Evolutionary conservation across 2,329 filamentous ascomycete genomes (phyloP).

Genomic region (Fusarium sp.): DNA sequence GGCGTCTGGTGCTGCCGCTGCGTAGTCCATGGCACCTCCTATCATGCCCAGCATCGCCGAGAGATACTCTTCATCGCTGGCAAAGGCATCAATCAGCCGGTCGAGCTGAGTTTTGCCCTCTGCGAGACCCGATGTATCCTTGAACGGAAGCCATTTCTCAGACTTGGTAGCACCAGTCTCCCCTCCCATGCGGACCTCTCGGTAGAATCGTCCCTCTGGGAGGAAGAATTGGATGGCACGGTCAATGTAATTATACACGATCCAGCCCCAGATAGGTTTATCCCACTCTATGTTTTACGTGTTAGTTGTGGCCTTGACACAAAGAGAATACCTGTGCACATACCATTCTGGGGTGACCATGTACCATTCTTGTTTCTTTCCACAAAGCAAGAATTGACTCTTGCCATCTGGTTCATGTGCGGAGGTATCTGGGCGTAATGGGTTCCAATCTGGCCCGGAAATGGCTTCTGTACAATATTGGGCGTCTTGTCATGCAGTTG

Average conservation of each 20-base stretch:
- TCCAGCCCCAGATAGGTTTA: conserved; percentile 54
- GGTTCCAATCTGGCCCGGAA: too few relatives aligned
- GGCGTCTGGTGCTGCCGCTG: conserved; percentile 44
- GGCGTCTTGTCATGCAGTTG: too few relatives aligned
- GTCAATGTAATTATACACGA: conserved; percentile 54
- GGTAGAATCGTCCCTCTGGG: conserved; percentile 53
- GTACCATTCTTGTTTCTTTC: too few relatives aligned
- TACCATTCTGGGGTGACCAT: too few relatives aligned
- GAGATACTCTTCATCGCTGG: conserved; percentile 44
- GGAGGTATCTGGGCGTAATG: too few relatives aligned
- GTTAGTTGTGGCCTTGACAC: too few relatives aligned
- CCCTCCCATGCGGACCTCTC: conserved; percentile 52
- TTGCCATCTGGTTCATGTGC: too few relatives aligned
- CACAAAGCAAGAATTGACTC: too few relatives aligned
- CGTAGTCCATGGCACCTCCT: conserved; percentile 39
- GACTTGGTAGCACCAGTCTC: conserved; percentile 30
- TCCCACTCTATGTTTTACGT: conserved; percentile 47
- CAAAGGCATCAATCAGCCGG: conserved; percentile 33
- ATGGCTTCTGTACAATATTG: too few relatives aligned
- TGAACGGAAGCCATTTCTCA: conserved; percentile 51
- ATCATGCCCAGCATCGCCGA: conserved; percentile 50
- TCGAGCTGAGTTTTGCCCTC: conserved; percentile 43
- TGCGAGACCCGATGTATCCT: neutral
- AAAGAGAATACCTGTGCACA: too few relatives aligned
- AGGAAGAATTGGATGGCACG: conserved; percentile 54